phyloP scores from a whole-genome alignment of 1,284 basidiomycete species.

The Trichosporon faecale region DNA sequence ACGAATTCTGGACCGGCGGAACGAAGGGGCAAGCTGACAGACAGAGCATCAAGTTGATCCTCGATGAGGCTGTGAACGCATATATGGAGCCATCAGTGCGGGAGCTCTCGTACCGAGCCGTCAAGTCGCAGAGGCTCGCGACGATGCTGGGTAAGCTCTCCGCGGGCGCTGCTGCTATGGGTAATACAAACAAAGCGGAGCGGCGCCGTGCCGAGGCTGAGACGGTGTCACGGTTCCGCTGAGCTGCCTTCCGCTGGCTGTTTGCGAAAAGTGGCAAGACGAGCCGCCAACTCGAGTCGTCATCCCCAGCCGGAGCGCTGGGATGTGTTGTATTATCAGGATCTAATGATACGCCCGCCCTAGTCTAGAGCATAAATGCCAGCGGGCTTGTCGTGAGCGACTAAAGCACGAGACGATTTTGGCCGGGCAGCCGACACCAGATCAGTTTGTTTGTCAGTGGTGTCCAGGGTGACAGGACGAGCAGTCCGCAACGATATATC shows the following conservation, averaged over 20 bases:
- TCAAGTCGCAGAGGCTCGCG: slow-evolving; percentile 72
- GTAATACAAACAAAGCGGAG: slow-evolving; percentile 57
- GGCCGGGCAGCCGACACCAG: too few species aligned
- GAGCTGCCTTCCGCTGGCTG: background rate
- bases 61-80: slow-evolving; percentile 70
- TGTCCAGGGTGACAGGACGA: too few species aligned
- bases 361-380: background rate
- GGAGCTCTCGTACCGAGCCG: slow-evolving; percentile 65
- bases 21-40: slow-evolving; percentile 8
- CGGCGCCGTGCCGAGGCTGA: slow-evolving; percentile 75
- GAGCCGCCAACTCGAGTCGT: too few species aligned
- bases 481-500: background rate
- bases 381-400: background rate
- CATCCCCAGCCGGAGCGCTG: too few species aligned
- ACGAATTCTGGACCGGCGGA: too few species aligned
- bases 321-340: background rate
- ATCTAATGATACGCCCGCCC: background rate
- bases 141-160: slow-evolving; percentile 72
- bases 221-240: slow-evolving; percentile 42
- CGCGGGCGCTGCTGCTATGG: slow-evolving; percentile 46
- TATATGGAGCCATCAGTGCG: slow-evolving; percentile 73
- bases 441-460: too few species aligned
- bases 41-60: slow-evolving; percentile 73
- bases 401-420: too few species aligned
- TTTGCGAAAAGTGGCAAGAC: too few species aligned